phyloP scores from a whole-genome alignment of 2,329 filamentous ascomycete genomes.

The Podosphaera leucotricha region DNA sequence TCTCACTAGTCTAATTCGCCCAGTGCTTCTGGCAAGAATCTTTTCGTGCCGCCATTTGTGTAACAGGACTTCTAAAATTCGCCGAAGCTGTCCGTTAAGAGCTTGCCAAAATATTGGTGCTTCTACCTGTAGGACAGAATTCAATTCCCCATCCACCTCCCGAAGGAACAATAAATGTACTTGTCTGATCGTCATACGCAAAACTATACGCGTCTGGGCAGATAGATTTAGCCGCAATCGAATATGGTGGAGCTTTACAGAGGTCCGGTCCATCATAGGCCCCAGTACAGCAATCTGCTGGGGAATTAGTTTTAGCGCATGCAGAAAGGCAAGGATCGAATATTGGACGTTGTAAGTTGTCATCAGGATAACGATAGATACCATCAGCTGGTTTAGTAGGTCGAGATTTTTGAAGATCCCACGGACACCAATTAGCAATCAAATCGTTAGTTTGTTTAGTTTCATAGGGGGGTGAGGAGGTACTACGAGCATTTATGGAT shows the following conservation, averaged over 20 bases:
- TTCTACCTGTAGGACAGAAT: conserved; percentile 45
- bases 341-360: conserved; percentile 40
- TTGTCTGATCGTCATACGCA: conserved; percentile 35
- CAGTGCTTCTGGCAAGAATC: too few relatives aligned
- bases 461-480: conserved; percentile 33
- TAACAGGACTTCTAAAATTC: too few relatives aligned
- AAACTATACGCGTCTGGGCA: conserved; percentile 75
- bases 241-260: conserved; percentile 46
- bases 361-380: conserved; percentile 60
- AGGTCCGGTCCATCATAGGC: conserved; percentile 35
- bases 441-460: conserved; percentile 28
- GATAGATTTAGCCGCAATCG: conserved; percentile 43
- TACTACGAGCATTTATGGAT: conserved; percentile 20
- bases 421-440: conserved; percentile 54
- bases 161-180: conserved; percentile 36
- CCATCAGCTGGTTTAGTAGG: conserved; percentile 50
- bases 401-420: conserved; percentile 45
- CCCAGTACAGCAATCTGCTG: conserved; percentile 55
- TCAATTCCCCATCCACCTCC: conserved; percentile 59
- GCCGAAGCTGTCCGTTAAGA: conserved; percentile 27
- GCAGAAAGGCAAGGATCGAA: conserved; percentile 63
- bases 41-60: too few relatives aligned
- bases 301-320: conserved; percentile 42
- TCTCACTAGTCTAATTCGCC: too few relatives aligned
- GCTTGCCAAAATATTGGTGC: conserved; percentile 32